Base-by-base conservation (phyloP, 2,329 filamentous ascomycete species). In the Arthrobotrys musiformis region DNA sequence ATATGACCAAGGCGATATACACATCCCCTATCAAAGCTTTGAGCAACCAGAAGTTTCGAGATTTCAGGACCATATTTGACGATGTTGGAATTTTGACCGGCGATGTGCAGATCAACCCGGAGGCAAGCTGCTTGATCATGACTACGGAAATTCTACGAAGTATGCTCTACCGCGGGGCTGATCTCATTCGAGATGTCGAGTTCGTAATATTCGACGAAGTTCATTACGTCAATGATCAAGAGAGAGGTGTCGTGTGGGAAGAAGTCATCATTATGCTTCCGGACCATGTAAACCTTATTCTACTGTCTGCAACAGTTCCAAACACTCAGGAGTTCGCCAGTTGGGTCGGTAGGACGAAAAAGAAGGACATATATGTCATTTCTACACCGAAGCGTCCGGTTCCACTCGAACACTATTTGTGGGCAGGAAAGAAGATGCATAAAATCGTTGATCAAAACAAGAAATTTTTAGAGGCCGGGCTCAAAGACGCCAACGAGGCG, bases 261-360 rank as follows among this genome's bases (percentile, higher is more conserved):
- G 95, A 99, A 84, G 95, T 99, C 81, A 99, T 99, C 82, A 99
- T 99, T 81, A 98, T 99, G 95, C 87, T 99, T 68, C 95, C 95
- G 0, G 94, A 97, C 82, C 95, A 99, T 84, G 93, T 99, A 42
- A 97, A 95, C 1, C 87, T 99, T 22, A 99, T 99, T 80, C 86
- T 98, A 1, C 88, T 99, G 2, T 99, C 95, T 3, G 95, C 95
- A 0, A 99, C 95, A 0, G 95, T 99, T 0, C 95, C 95, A 1
- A 99, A 99, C 82, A 98, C 95, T 0, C 90, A 97, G 79, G 95
- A 99, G 82, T 99, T 99, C 81, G 95, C 95, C 0, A 98, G 94
- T 0, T 99, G 95, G 95, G 94, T 99, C 24, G 95, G 95, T 9
- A 89, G 95, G 61, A 99, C 95, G 0, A 99, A 99, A 85, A 94